Conservation (phyloP, 306 rosid genomes). For the Hippophae rhamnoides region DNA sequence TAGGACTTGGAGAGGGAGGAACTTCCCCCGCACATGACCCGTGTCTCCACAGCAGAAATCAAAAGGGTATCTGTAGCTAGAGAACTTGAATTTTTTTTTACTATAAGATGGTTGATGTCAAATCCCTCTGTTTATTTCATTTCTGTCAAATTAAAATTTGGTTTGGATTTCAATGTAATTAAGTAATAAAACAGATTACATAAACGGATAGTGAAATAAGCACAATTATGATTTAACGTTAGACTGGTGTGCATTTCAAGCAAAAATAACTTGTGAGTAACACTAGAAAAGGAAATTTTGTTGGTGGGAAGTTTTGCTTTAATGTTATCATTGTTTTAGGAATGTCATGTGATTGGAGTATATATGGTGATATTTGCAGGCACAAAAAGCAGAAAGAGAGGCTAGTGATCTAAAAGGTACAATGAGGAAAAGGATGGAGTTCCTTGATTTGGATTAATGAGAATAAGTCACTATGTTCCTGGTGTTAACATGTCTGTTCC, state of each 20-base stretch:
- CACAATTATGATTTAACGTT: no score
- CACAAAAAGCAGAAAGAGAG: constrained; percentile 86
- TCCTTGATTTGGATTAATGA: constrained; percentile 68
- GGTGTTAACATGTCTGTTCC: constrained; percentile 18
- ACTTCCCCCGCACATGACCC: constrained; percentile 83
- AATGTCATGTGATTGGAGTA: not conserved
- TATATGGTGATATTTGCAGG: constrained; percentile 32
- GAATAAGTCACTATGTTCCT: not conserved
- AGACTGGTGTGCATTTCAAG: no score
- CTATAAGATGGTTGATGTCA: constrained; percentile 1
- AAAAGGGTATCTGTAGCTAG: constrained; percentile 45
- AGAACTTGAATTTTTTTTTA: not conserved
- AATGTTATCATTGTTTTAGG: no score
- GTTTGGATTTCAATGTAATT: not conserved
- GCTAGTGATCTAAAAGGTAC: constrained; percentile 87
- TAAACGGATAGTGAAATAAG: no score
- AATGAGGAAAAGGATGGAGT: constrained; percentile 90
- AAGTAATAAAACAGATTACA: not conserved
- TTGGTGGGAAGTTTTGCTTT: no score
- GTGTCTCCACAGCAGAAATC: constrained; percentile 69
- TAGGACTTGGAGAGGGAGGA: constrained; percentile 92
- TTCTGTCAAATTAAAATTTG: not conserved
- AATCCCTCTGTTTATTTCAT: not conserved
- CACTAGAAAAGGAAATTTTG: no score
- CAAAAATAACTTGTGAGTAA: no score